These are phyloP conservation scores for Pseudocercospora pini-densiflorae DNA, from an alignment of 2,329 filamentous ascomycete species.

Conservation along the genomic window DNA sequence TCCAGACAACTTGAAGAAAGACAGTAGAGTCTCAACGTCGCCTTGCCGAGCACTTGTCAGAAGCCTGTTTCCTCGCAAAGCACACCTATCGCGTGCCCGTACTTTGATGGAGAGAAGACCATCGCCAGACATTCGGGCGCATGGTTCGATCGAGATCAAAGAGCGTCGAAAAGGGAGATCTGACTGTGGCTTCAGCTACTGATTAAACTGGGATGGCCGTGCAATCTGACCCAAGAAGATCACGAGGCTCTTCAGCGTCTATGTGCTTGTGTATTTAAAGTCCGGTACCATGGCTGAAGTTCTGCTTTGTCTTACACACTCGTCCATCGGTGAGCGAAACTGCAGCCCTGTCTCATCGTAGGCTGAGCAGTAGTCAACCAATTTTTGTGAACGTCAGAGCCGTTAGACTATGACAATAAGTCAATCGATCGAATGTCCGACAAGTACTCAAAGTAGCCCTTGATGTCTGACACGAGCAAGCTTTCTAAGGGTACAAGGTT, in stretches of 20 bases:
- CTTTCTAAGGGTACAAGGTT: conserved; percentile 21
- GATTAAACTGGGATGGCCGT: too few species aligned
- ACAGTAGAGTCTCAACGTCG: not conserved
- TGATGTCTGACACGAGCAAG: conserved; percentile 11
- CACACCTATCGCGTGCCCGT: too few species aligned
- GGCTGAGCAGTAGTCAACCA: not conserved
- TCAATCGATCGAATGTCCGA: not conserved
- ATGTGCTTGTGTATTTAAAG: not conserved
- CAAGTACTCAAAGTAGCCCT: not conserved
- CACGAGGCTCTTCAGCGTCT: not conserved
- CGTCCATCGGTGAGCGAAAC: not conserved
- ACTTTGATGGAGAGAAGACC: too few species aligned
- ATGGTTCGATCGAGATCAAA: too few species aligned
- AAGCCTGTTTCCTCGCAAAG: too few species aligned
- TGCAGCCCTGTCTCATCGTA: not conserved
- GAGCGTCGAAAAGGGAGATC: too few species aligned
- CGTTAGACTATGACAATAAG: not conserved
- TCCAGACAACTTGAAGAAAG: not conserved
- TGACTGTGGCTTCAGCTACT: too few species aligned
- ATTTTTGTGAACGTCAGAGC: not conserved
- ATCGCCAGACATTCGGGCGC: too few species aligned
- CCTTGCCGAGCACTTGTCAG: not conserved
- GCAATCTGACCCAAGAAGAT: not conserved
- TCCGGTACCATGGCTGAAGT: not conserved
- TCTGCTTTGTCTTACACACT: not conserved